Evolutionary conservation across 164 flowering plant species (phyloP), one percentile per base, ranked within the genome.

Genomic region (Houttuynia cordata): DNA sequence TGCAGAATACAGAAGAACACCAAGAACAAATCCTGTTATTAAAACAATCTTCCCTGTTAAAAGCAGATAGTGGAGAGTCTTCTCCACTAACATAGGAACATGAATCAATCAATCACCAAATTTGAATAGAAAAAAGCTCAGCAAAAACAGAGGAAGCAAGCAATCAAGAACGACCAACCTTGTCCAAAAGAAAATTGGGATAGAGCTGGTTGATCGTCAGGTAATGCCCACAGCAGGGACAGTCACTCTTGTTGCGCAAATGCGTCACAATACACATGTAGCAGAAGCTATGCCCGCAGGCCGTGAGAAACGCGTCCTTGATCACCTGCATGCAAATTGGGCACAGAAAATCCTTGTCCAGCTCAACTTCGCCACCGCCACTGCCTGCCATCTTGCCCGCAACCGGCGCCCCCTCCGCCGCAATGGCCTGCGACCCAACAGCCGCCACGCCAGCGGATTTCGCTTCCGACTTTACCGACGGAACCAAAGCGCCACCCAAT

Each of bases 261-360:
- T 93, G 99, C 34, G 96, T 93, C 34, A 74, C 76, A 58, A 93
- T 88, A 50, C 99, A 93, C 93, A 86, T 93, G 73, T 88, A 93
- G 69, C 99, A 93, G 72, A 86, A 93, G 73, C 94, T 90, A 67
- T 93, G 99, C 1, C 99, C 97, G 55, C 99, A 93, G 1, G 87
- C 76, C 15, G 99, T 93, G 0, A 93, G 79, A 62, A 93, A 90
- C 34, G 97, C 99, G 51, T 90, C 99, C 68, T 84, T 93, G 19
- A 93, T 82, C 8, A 84, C 79, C 74, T 93, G 97, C 92, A 90
- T 93, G 67, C 99, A 93, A 23, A 93, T 88, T 69, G 97, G 99
- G 60, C 99, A 90, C 61, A 85, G 61, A 25, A 79, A 71, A 37
- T 93, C 97, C 74, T 76, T 85, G 34, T 93, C 97, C 63, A 78